Conservation (phyloP, 306 rosid genomes). For the Astragalus glycyphyllos region DNA sequence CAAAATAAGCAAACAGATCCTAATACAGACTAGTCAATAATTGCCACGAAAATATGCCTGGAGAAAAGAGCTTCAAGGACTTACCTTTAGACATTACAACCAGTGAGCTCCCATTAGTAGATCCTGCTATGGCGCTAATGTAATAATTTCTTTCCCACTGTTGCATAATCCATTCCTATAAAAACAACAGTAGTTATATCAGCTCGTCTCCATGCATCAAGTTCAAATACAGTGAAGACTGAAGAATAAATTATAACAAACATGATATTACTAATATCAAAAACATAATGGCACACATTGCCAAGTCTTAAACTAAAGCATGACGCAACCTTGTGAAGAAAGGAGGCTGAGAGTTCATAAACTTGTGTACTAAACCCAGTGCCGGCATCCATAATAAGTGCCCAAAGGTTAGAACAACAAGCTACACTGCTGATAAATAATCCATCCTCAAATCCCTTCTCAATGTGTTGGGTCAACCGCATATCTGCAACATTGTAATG, state of each 20-base stretch:
- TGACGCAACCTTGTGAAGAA: conserved; percentile 81
- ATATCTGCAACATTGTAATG: conserved; percentile 92
- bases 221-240: conserved; percentile 23
- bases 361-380: conserved; percentile 84
- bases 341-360: conserved; percentile 71
- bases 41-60: conserved; percentile 14
- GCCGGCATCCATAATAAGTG: conserved; percentile 98
- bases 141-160: conserved; percentile 89
- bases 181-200: conserved; percentile 15
- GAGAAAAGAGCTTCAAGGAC: conserved; percentile 15
- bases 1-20: not conserved
- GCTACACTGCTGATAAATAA: conserved; percentile 80
- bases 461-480: conserved; percentile 85
- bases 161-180: conserved; percentile 96
- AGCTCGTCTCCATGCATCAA: conserved; percentile 54
- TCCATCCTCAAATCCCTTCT: conserved; percentile 85
- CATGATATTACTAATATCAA: conserved; percentile 23
- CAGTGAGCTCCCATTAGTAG: conserved; percentile 73
- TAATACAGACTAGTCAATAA: conserved; percentile 15
- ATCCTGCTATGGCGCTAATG: conserved; percentile 88
- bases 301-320: conserved; percentile 2
- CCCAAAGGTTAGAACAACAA: conserved; percentile 84
- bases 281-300: conserved; percentile 5
- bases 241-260: conserved; percentile 12
- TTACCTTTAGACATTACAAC: conserved; percentile 96